Evolutionary conservation across 495 filamentous ascomycete genomes (phyloP), one percentile per base, ranked within the genome.

Genomic region (Amorphotheca resinae): DNA sequence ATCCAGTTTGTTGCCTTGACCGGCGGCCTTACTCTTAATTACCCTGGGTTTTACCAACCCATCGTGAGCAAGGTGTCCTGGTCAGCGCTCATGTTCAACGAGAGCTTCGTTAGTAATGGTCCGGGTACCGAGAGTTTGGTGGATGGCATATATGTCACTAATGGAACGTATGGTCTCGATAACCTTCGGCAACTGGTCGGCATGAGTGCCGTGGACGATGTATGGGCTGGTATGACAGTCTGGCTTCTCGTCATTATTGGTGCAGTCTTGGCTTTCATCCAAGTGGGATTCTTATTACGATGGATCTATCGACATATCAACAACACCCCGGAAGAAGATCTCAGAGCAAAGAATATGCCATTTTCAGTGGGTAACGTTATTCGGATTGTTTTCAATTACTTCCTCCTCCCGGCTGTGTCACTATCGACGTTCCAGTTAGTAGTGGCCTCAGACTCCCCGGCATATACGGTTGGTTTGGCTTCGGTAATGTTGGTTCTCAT

Each of bases 41-140:
- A 96, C 57, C 91, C 91, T 0, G 91, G 91, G 0, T 98, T 82
- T 54, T 96, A 84, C 57, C 91, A 95, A 55, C 91, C 91, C 11
- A 82, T 82, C 11, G 74, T 91, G 36, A 91, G 85, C 49, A 82
- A 85, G 55, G 81, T 72, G 7, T 78, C 82, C 30, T 98, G 91
- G 91, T 86, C 88, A 5, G 55, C 71, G 1, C 70, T 98, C 40
- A 84, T 98, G 72, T 95, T 96, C 66, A 95, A 95, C 59, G 69
- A 87, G 38, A 93, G 84, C 56, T 86, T 94, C 45, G 76, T 89
- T 44, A 82, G 73, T 42, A 64, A 78, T 17, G 74, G 72, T 12
- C 59, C 68, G 18, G 80, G 79, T 16, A 71, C 67, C 32, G 62
- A 70, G 38, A 82, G 72, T 35, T 49, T 88, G n/a, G 56, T 73